Conservation (phyloP, 2,329 filamentous ascomycete genomes). For the Aspergillus ruber region DNA sequence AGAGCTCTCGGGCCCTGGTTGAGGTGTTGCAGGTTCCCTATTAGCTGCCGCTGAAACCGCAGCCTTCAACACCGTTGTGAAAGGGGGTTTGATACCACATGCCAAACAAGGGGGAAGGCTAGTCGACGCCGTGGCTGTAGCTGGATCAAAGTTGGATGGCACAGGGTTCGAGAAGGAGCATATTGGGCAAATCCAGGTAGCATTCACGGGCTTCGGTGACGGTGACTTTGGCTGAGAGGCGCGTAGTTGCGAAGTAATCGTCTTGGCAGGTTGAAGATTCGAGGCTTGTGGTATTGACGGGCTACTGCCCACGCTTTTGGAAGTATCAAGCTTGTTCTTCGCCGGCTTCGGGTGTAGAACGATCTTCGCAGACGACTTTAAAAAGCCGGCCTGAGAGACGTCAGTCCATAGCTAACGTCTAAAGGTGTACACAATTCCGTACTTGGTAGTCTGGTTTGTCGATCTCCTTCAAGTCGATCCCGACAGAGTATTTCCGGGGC, state of each 20-base stretch:
- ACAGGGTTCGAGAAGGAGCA: conserved; percentile 92
- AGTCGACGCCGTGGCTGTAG: conserved; percentile 70
- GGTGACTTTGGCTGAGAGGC: conserved; percentile 29
- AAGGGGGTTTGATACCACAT: conserved; percentile 86
- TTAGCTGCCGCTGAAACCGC: conserved; percentile 67
- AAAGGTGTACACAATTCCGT: conserved; percentile 20
- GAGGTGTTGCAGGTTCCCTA: conserved; percentile 18
- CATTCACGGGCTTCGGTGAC: conserved; percentile 41
- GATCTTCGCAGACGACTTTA: conserved; percentile 92
- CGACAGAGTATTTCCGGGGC: conserved; percentile 75
- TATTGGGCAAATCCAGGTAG: conserved; percentile 93
- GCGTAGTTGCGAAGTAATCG: conserved; percentile 23
- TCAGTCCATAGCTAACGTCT: conserved; percentile 7
- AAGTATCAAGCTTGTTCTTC: conserved; percentile 55
- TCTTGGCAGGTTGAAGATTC: conserved; percentile 28
- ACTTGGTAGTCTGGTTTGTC: conserved; percentile 88
- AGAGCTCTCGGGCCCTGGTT: background rate
- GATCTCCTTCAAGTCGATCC: conserved; percentile 82
- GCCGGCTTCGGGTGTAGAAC: conserved; percentile 76
- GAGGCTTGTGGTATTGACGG: conserved; percentile 18
- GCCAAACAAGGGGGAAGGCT: conserved; percentile 80
- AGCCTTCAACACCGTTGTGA: conserved; percentile 78
- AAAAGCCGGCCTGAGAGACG: conserved; percentile 65
- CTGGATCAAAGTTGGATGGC: conserved; percentile 86
- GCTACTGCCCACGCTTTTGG: conserved; percentile 46